These are phyloP conservation scores for Colletotrichum orbiculare DNA, from an alignment of 2,329 filamentous ascomycete species.

Conservation along the genomic window DNA sequence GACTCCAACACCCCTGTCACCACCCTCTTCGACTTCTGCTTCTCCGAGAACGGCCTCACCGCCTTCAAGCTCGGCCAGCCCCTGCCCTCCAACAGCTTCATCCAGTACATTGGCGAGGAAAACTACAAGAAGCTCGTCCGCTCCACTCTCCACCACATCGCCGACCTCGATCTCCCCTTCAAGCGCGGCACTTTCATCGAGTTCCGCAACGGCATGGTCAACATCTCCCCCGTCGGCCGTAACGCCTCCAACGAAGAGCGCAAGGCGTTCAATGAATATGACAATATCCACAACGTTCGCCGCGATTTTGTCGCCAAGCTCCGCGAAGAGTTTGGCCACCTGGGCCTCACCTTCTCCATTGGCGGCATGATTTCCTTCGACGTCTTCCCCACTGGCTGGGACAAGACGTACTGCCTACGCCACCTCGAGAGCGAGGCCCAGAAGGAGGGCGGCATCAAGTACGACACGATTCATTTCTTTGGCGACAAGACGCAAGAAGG, in stretches of 20 bases:
- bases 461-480: constrained; percentile 95
- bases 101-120: constrained; percentile 87
- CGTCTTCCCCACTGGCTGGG: constrained; percentile 96
- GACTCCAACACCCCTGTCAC: constrained; percentile 74
- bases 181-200: constrained; percentile 89
- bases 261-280: constrained; percentile 83
- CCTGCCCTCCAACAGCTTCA: constrained; percentile 86
- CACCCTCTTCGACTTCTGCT: constrained; percentile 95
- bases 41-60: constrained; percentile 95
- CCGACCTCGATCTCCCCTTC: constrained; percentile 84
- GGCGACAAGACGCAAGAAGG: constrained; percentile 94
- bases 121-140: constrained; percentile 82
- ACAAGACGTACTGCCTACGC: constrained; percentile 96
- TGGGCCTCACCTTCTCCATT: constrained; percentile 92
- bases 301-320: constrained; percentile 80
- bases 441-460: constrained; percentile 76
- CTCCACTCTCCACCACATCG: constrained; percentile 84
- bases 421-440: constrained; percentile 86
- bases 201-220: constrained; percentile 93
- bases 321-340: constrained; percentile 83
- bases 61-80: constrained; percentile 85
- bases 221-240: constrained; percentile 84
- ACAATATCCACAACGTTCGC: constrained; percentile 81
- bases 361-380: constrained; percentile 99
- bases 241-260: constrained; percentile 87